Percentiles rank a stretch among this genome's conserved stretches.
These are phyloP conservation scores for Alternaria incomplexa DNA, from an alignment of 2,329 filamentous ascomycete species.

Conservation along the genomic window DNA sequence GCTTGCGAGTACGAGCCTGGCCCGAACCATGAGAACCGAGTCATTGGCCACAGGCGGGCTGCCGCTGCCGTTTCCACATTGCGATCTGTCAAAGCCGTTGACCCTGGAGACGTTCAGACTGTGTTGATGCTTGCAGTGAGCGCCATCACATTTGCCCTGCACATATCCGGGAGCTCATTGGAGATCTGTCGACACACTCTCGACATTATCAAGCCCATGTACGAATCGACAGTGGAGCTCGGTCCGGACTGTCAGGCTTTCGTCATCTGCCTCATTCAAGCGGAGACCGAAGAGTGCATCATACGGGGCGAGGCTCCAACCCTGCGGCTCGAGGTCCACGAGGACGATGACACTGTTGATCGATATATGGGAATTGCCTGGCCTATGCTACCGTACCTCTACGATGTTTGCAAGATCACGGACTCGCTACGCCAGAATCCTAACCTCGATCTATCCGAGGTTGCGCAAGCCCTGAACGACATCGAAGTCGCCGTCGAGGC, in stretches of 20 bases:
- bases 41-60: slow-evolving; percentile 5
- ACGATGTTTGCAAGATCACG: slow-evolving; percentile 3
- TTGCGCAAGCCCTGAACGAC: not conserved
- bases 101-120: not conserved
- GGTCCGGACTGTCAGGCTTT: slow-evolving; percentile 3
- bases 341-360: not conserved
- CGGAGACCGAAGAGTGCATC: slow-evolving; percentile 4
- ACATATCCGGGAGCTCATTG: slow-evolving; percentile 3
- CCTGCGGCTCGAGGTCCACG: not conserved
- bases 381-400: slow-evolving; percentile 1
- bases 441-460: not conserved
- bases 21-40: not conserved
- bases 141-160: slow-evolving; percentile 6
- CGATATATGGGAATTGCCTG: slow-evolving; percentile 7
- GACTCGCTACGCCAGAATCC: not conserved
- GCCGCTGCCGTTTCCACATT: slow-evolving; percentile 5
- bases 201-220: slow-evolving; percentile 1
- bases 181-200: slow-evolving; percentile 3
- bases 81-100: not conserved
- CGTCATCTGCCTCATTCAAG: slow-evolving; percentile 1
- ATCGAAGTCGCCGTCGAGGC: slow-evolving; percentile 1
- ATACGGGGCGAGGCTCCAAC: slow-evolving; percentile 4
- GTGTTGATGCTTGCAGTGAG: slow-evolving; percentile 5
- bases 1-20: slow-evolving; percentile 4
- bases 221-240: not conserved